Evolutionary conservation across 75 land plant species (phyloP), one percentile per base, ranked within the genome.

Genomic region (Pinus tabuliformis): DNA sequence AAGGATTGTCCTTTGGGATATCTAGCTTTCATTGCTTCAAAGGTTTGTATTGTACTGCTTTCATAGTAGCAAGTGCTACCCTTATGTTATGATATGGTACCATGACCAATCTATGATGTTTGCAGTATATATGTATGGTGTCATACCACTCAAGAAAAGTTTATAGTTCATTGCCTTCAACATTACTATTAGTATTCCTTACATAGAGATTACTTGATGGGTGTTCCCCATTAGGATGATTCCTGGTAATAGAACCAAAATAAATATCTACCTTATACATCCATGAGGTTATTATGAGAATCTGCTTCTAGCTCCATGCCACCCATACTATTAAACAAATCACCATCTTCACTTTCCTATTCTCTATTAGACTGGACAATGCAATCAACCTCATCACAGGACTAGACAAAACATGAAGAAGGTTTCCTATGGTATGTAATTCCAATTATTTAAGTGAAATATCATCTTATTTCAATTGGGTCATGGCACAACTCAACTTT

Each of bases 21-120:
- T 95, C 91, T 73, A 92, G 84, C 71, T 92, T 92, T 74, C 90
- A 79, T 36, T 86, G 83, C 72, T 90, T 77, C 77, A 95, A 59
- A 13, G 91, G 84, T 65, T 91, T 95, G 79, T 85, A 82, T 58
- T 95, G 98, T 52, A 95, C 85, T 24, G 88, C 90, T 37, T 86
- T 81, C 93, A 95, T 87, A 21, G 96, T 96, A 83, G 88, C 92
- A 22, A 88, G 77, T n/a, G 96, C 91, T 30, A 93, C 86, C 80
- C 98, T 80, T 75, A 95, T 87, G 74, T 95, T 96, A 88, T 93
- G 91, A 71, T 93, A 95, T 33, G 98, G 87, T 58, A 95, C 87
- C 91, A 91, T 93, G 52, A 92, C 93, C 83, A 95, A 95, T 56
- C 98, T 96, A 49, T 93, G 89, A 76, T 91, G 93, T 78, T 30